Percentiles rank a stretch among this genome's conserved stretches.
These are phyloP conservation scores for Ascochyta pisi DNA, from an alignment of 2,329 filamentous ascomycete species.

Conservation along the genomic window DNA sequence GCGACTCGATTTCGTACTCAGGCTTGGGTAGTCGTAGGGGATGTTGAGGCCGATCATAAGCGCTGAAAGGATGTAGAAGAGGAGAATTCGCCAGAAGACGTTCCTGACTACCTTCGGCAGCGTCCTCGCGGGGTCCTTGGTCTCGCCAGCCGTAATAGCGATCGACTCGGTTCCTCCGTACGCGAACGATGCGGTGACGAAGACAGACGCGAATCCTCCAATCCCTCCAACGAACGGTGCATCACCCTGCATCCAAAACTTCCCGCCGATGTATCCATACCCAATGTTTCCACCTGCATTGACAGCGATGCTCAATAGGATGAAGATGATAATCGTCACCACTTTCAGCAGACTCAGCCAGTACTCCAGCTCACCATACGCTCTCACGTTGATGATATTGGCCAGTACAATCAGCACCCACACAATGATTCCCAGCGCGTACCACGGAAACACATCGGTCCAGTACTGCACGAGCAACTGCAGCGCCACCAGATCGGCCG, in stretches of 20 bases:
- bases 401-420: conserved; percentile 44
- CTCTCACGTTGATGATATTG: conserved; percentile 47
- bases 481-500: conserved; percentile 45
- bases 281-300: conserved; percentile 35
- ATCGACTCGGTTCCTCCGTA: conserved; percentile 79
- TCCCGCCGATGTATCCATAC: conserved; percentile 59
- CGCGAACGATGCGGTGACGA: conserved; percentile 76
- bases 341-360: conserved; percentile 47
- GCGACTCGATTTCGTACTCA: conserved; percentile 44
- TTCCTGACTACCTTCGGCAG: conserved; percentile 89
- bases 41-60: conserved; percentile 54
- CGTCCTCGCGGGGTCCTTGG: conserved; percentile 78
- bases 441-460: conserved; percentile 45
- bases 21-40: conserved; percentile 45
- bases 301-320: conserved; percentile 41
- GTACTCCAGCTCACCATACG: conserved; percentile 48
- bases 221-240: conserved; percentile 50
- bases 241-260: conserved; percentile 71
- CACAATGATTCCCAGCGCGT: conserved; percentile 38
- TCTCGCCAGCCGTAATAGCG: conserved; percentile 78
- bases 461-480: conserved; percentile 46
- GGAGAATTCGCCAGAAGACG: conserved; percentile 69
- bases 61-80: conserved; percentile 53
- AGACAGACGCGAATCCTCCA: conserved; percentile 70
- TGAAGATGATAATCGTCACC: conserved; percentile 44